A percentile compares a stretch with the other conserved stretches of the same genome.
Conservation (phyloP, 257 asterid species). For the Eustoma russellianum region DNA sequence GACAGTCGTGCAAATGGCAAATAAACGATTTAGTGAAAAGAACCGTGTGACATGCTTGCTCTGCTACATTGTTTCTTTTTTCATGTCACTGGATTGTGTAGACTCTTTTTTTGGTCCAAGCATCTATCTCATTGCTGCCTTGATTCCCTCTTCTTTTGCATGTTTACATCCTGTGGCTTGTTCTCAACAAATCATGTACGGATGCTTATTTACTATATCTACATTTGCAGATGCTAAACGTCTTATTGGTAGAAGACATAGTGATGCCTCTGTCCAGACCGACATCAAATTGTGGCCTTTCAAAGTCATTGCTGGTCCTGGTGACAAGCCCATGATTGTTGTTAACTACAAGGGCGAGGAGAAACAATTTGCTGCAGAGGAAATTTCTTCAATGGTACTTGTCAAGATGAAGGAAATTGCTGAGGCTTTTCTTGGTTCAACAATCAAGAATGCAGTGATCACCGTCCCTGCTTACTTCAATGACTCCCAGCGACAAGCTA, state of each 20-base stretch:
- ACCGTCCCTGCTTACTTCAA: constrained; percentile 27
- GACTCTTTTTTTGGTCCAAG: no score
- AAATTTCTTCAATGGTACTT: constrained; percentile 23
- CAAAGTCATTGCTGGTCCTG: constrained; percentile 17
- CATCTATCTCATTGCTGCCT: no score
- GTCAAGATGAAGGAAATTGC: constrained; percentile 23
- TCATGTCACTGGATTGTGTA: no score
- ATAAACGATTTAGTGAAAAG: no score
- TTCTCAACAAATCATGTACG: no score
- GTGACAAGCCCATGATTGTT: constrained; percentile 19
- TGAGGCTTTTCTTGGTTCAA: constrained; percentile 17
- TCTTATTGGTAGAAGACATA: constrained; percentile 20
- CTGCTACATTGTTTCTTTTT: no score
- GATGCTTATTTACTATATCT: no score
- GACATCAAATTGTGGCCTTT: constrained; percentile 30
- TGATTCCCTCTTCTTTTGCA: no score
- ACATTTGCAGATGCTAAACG: constrained; percentile 11
- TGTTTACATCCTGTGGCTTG: no score
- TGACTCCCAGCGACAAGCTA: constrained; percentile 20
- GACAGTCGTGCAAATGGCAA: no score
- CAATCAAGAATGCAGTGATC: constrained; percentile 20
- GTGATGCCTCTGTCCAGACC: constrained; percentile 11
- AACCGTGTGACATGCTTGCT: no score
- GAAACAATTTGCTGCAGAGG: constrained; percentile 23
- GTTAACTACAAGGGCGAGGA: constrained; percentile 23